Base-by-base conservation (phyloP, 345 rosid genomes). In the Conringia planisiliqua region DNA sequence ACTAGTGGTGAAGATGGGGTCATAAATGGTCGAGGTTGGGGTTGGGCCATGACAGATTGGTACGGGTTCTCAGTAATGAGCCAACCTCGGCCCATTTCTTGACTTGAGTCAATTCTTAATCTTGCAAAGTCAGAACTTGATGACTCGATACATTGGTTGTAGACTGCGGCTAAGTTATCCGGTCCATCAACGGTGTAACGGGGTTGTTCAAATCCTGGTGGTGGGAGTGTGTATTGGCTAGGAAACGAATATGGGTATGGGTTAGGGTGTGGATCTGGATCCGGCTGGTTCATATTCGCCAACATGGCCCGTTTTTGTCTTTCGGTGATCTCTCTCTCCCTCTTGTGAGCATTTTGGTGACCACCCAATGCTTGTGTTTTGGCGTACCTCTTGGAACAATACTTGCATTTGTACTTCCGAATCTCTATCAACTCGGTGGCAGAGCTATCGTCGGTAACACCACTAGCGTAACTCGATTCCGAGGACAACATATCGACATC, bases 311-410 rank as follows among this genome's bases (percentile, higher is more conserved):
- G 8, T 4, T 36, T 20, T 46, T 33, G 44, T 59, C 29, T 32
- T n/a, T 11, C 29, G 2, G 0, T 18, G 36, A 51, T 32, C 8
- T 38, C 17, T 16, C 36, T 48, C 50, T 60, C 68, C 11, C 3
- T 36, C 6, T 3, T 33, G 52, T 70, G 75, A 44, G 51, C 71
- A 68, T 76, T 70, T 35, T 76, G 79, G 62, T 76, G 79, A 20
- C 70, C 70, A 16, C 33, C 57, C 10, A 76, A 69, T 13, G 50
- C 75, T 62, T 68, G 79, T 30, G 3, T 11, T 62, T 12, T 70
- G 17, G 33, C 17, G 13, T 39, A 76, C 1, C 0, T 42, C 16
- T 35, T 62, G 1, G 14, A 18, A 62, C 75, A 76, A 24, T 69
- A 69, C 12, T 20, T 62, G 42, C 79, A 76, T 50, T 20, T 22